Evolutionary conservation across 2,329 filamentous ascomycete species (phyloP).

Genomic region (Celoporthe dispersa): DNA sequence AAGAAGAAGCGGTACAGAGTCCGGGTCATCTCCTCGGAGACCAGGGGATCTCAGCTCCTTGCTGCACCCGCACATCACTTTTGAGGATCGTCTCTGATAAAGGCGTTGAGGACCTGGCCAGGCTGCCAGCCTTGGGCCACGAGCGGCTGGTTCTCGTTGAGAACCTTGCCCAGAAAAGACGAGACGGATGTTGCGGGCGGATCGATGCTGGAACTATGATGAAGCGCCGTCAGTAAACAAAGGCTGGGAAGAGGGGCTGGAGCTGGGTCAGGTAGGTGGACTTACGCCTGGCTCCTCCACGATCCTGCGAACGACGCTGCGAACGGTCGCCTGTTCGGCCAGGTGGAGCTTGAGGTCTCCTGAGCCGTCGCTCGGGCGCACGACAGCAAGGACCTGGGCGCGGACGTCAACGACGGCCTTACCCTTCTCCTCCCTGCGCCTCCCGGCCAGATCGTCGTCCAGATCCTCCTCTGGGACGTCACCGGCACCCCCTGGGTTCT

Average conservation of each 20-base stretch:
- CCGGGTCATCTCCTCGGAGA: background rate
- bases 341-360: conserved; percentile 66
- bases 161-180: conserved; percentile 81
- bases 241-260: background rate
- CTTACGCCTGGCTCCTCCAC: conserved; percentile 67
- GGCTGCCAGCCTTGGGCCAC: conserved; percentile 74
- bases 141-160: conserved; percentile 71
- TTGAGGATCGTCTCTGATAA: conserved; percentile 58
- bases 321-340: conserved; percentile 65
- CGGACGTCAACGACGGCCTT: conserved; percentile 52
- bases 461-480: conserved; percentile 36
- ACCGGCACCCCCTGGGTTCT: conserved; percentile 26
- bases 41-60: background rate
- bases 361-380: conserved; percentile 68
- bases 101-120: conserved; percentile 76
- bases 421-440: conserved; percentile 55
- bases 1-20: background rate
- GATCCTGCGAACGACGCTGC: conserved; percentile 65
- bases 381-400: conserved; percentile 59
- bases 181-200: conserved; percentile 58
- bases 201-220: conserved; percentile 5
- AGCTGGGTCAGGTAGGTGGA: conserved; percentile 23
- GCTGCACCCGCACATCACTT: conserved; percentile 14
- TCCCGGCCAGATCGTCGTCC: conserved; percentile 35
- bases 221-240: conserved; percentile 1